Evolutionary conservation across 257 asterid species (phyloP), one percentile per base, ranked within the genome.

Genomic region (Nicotiana tomentosiformis): DNA sequence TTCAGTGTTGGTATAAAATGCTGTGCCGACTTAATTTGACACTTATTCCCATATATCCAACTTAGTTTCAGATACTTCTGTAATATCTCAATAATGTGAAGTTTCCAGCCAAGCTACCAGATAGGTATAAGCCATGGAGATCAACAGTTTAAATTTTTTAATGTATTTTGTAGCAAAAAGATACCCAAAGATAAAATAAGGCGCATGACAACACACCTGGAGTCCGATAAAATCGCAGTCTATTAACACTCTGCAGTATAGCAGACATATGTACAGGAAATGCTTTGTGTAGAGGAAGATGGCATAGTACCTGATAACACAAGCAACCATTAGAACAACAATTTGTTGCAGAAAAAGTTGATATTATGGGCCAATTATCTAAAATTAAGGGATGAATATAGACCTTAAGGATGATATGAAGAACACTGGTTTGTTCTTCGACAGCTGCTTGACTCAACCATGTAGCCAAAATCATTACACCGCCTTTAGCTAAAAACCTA

Each of bases 211-310:
- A 84, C 98, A 87, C 94, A 96, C 99, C 99, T 91, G 98, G 87
- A 86, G 85, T 83, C 89, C 97, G 90, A 80, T 94, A 96, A 86
- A 93, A 94, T 86, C 97, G 95, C 87, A 96, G 92, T 84, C 87
- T 89, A 87, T 93, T 92, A 66, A 96, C 98, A 86, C 98, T 92
- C 83, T 96, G 98, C 87, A 96, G 89, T 84, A 96, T 88, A 81
- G 97, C 98, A 74, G 99, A 96, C 98, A 94, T 91, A 68, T 96
- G 99, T 77, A 85, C 96, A 39, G 98, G 96, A 74, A 86, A 90
- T 83, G 98, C 98, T 89, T 92, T 92, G 86, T 87, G 90, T 78
- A 96, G 83, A 5, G 99, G 99, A 92, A 96, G 88, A 89, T 91
- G 91, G 88, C 94, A 90, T 30, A 96, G 94, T 83, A 92, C 93